These are phyloP conservation scores for Aristolochia fimbriata DNA, from an alignment of 164 flowering plant genomes.

Conservation along the genomic window DNA sequence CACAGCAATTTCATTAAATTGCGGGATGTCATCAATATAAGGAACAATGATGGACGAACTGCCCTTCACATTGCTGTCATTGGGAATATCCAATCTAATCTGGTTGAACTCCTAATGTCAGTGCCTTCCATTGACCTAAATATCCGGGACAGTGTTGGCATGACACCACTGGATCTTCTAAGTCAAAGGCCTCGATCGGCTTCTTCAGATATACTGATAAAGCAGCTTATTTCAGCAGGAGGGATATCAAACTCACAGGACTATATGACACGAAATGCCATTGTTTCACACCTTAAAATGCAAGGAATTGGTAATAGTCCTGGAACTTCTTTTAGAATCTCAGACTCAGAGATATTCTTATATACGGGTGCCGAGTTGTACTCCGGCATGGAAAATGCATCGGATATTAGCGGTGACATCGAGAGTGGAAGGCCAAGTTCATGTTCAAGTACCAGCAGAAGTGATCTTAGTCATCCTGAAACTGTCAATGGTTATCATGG, in stretches of 20 bases:
- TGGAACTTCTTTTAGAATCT: slow-evolving; percentile 71
- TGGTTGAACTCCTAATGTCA: slow-evolving; percentile 72
- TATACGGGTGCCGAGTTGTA: slow-evolving; percentile 10
- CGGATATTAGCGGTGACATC: slow-evolving; percentile 19
- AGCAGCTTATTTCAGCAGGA: slow-evolving; percentile 66
- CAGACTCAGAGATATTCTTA: slow-evolving; percentile 75
- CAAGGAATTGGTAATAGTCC: slow-evolving; percentile 67
- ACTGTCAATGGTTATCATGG: slow-evolving; percentile 10
- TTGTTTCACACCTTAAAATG: slow-evolving; percentile 42
- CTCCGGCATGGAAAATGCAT: slow-evolving; percentile 39
- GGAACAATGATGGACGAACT: slow-evolving; percentile 73
- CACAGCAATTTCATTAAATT: slow-evolving; percentile 32
- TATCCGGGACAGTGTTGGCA: slow-evolving; percentile 44
- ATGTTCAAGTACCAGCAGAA: slow-evolving; percentile 25
- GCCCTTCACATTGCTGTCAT: slow-evolving; percentile 77
- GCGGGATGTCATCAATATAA: slow-evolving; percentile 47
- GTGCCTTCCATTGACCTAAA: slow-evolving; percentile 51
- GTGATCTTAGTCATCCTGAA: slow-evolving; percentile 31
- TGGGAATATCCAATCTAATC: slow-evolving; percentile 47
- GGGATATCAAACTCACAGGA: slow-evolving; percentile 44
- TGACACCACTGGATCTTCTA: slow-evolving; percentile 80
- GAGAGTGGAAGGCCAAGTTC: slow-evolving; percentile 27
- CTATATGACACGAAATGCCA: slow-evolving; percentile 30
- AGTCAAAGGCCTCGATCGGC: slow-evolving; percentile 51
- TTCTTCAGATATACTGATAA: slow-evolving; percentile 65